Evolutionary conservation across 2,329 filamentous ascomycete genomes (phyloP).

Genomic region (Trichoderma polysporum): DNA sequence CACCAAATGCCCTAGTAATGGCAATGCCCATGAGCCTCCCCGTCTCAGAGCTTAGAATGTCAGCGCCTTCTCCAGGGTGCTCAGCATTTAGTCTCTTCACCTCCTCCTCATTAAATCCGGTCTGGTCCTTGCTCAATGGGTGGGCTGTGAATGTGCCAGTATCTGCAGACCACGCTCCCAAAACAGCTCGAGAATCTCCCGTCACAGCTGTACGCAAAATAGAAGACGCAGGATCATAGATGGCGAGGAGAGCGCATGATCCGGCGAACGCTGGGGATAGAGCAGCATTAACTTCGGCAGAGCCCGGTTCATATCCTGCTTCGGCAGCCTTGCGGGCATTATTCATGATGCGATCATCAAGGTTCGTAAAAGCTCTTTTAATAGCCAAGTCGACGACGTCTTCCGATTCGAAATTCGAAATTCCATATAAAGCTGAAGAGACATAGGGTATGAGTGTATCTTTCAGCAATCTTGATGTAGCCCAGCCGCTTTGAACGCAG

Average conservation of each 20-base stretch:
- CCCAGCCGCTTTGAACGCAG: slow-evolving; percentile 38
- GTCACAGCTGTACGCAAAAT: slow-evolving; percentile 63
- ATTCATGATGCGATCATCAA: slow-evolving; percentile 56
- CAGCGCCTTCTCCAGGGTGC: slow-evolving; percentile 62
- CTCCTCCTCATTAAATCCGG: slow-evolving; percentile 61
- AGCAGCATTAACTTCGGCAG: slow-evolving; percentile 31
- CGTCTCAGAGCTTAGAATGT: slow-evolving; percentile 47
- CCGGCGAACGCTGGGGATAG: slow-evolving; percentile 46
- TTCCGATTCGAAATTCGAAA: slow-evolving; percentile 38
- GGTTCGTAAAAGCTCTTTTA: slow-evolving; percentile 55
- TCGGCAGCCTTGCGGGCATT: slow-evolving; percentile 36
- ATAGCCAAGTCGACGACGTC: slow-evolving; percentile 54
- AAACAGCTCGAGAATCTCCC: slow-evolving; percentile 66
- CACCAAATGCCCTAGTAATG: slow-evolving; percentile 67
- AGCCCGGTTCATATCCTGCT: slow-evolving; percentile 30
- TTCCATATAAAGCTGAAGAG: slow-evolving; percentile 34
- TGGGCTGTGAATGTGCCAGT: slow-evolving; percentile 49
- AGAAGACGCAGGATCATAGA: slow-evolving; percentile 56
- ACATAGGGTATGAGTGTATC: slow-evolving; percentile 44
- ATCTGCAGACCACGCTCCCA: slow-evolving; percentile 49
- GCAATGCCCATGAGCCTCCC: slow-evolving; percentile 62
- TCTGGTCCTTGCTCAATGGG: slow-evolving; percentile 64
- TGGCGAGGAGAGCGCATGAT: slow-evolving; percentile 62
- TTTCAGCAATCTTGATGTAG: slow-evolving; percentile 43
- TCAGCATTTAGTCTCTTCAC: slow-evolving; percentile 52